phyloP scores from a whole-genome alignment of 202 grass and related monocot species.

The Carex sylvatica region DNA sequence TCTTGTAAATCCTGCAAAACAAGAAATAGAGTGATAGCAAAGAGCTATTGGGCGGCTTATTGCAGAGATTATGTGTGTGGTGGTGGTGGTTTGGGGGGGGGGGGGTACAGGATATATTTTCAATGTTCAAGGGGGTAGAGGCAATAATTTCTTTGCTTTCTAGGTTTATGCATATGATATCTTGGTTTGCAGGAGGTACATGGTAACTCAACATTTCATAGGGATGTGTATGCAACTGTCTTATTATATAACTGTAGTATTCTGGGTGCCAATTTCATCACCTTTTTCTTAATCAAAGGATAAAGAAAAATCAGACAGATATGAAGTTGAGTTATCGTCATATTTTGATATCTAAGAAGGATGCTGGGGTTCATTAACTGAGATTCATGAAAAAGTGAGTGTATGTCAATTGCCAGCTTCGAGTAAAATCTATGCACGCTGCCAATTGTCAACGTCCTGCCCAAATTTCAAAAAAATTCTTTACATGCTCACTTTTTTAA shows the following conservation, averaged over 20 bases:
- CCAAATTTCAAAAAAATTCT: not conserved
- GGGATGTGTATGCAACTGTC: not conserved
- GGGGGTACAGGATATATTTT: not conserved
- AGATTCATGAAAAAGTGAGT: not conserved
- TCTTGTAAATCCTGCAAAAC: not conserved
- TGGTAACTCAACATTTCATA: not conserved
- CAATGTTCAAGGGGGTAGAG: not conserved
- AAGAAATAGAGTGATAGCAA: not conserved
- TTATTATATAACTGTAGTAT: not conserved
- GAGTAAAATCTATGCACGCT: not conserved
- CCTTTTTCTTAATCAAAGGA: not conserved
- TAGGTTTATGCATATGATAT: not conserved
- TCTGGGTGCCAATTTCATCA: not conserved
- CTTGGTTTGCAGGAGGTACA: not conserved
- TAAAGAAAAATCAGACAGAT: not conserved
- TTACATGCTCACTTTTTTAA: not conserved
- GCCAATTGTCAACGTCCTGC: not conserved
- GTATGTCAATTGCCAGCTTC: not conserved
- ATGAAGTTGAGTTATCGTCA: not conserved
- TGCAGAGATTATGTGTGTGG: not conserved
- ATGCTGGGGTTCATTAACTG: not conserved
- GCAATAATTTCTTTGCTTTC: not conserved
- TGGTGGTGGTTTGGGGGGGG: too few species aligned
- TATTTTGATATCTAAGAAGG: not conserved
- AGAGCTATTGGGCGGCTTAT: not conserved